Evolutionary conservation across 2,329 filamentous ascomycete species (phyloP), one percentile per base, ranked within the genome.

Genomic region (Colletotrichum sp.): DNA sequence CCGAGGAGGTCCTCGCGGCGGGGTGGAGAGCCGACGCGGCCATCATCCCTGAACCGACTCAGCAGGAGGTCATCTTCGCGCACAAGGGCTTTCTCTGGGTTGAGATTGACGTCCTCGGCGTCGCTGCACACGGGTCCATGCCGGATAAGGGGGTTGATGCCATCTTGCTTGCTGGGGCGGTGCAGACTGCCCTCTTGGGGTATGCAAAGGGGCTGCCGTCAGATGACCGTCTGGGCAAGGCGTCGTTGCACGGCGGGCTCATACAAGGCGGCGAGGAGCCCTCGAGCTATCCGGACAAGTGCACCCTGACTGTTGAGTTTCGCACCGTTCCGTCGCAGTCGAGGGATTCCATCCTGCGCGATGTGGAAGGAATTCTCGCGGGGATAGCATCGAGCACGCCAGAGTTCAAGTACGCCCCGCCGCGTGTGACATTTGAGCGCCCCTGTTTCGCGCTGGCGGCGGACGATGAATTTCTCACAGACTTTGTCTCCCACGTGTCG

Each of bases 11-110:
- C 0, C 79, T 91, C 1, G 82, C 82, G 13, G 88, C 88, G 3
- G 90, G 89, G 2, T 91, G 89, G 89, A 83, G 83, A 34, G 88
- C 90, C 2, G 89, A 91, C 71, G 89, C 82, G 0, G 90, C 89
- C 8, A 81, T 91, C 2, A 84, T 91, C 3, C 84, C 81, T 1
- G 89, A 90, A 71, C 87, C 89, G 0, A 90, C 88, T 0, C 80
- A 83, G 62, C 80, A 86, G 5, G 82, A 83, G 1, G 84, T 90
- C 8, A 78, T 84, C 10, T 83, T 85, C 26, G 85, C 86, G 0
- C 89, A 91, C 77, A 90, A 90, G 71, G 90, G 89, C 0, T 91
- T 90, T 59, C 81, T 86, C 7, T 87, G 86, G 85, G 72, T 88
- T 2, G 84, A 89, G 68, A 84, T 89, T 3, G 83, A 84, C 28